Conservation (phyloP, 352 stramenopile genomes). For the Pythium plurisporium region DNA sequence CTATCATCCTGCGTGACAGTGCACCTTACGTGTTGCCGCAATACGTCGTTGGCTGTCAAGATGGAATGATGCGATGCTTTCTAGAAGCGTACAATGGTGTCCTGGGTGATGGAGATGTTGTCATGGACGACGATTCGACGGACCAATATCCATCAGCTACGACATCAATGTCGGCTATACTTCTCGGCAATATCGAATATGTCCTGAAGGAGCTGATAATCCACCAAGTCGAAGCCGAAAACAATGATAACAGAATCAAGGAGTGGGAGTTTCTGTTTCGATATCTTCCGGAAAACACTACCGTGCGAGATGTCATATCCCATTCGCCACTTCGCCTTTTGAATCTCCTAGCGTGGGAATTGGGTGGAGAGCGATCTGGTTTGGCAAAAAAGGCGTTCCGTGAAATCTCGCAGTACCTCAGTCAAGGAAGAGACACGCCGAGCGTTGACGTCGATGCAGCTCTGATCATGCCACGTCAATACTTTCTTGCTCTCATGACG, state of each 20-base stretch:
- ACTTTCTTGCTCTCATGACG: slow-evolving; percentile 83
- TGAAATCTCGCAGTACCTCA: slow-evolving; percentile 31
- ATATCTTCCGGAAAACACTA: slow-evolving; percentile 28
- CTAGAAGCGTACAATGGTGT: slow-evolving; percentile 21
- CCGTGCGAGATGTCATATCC: slow-evolving; percentile 33
- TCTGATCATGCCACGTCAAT: slow-evolving; percentile 62
- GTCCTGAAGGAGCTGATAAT: slow-evolving; percentile 38
- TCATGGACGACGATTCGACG: slow-evolving; percentile 21
- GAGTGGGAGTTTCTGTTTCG: slow-evolving; percentile 40
- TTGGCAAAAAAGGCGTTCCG: slow-evolving; percentile 32
- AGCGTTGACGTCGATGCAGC: slow-evolving; percentile 20
- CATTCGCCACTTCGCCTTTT: slow-evolving; percentile 28
- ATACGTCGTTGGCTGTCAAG: slow-evolving; percentile 26
- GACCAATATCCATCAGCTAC: slow-evolving; percentile 6
- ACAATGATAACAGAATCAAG: slow-evolving; percentile 27
- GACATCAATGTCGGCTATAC: slow-evolving; percentile 23
- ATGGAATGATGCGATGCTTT: slow-evolving; percentile 27
- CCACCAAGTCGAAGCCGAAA: slow-evolving; percentile 28
- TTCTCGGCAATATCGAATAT: slow-evolving; percentile 26
- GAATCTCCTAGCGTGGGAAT: slow-evolving; percentile 30
- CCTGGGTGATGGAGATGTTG: slow-evolving; percentile 11
- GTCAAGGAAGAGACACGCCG: slow-evolving; percentile 17
- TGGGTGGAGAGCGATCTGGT: slow-evolving; percentile 28
- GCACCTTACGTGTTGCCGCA: slow-evolving; percentile 28
- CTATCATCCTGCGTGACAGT: slow-evolving; percentile 27